Evolutionary conservation across 2,329 filamentous ascomycete species (phyloP).

Genomic region (Septoria linicola): DNA sequence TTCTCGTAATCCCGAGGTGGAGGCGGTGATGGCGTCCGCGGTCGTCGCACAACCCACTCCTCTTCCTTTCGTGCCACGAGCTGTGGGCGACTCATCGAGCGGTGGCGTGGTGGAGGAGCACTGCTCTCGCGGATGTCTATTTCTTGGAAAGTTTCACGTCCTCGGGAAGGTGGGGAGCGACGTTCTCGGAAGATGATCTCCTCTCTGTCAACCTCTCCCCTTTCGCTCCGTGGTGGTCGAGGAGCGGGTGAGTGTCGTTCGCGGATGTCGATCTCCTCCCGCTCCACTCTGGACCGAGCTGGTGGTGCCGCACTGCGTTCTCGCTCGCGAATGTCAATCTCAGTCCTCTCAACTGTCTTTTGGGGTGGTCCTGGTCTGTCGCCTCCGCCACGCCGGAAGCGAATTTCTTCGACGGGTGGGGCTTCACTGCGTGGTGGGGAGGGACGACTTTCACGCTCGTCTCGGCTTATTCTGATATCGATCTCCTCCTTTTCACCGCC

Average conservation of each 20-base stretch:
- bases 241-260: constrained; percentile 23
- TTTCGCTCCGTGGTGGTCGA: constrained; percentile 27
- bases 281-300: constrained; percentile 22
- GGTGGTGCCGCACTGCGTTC: constrained; percentile 29
- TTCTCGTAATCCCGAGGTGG: constrained; percentile 37
- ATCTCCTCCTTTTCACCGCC: constrained; percentile 36
- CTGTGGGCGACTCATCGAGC: constrained; percentile 36
- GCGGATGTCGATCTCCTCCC: constrained; percentile 42
- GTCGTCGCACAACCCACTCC: constrained; percentile 41
- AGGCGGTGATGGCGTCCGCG: constrained; percentile 37
- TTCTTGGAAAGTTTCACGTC: constrained; percentile 26
- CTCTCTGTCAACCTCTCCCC: constrained; percentile 31
- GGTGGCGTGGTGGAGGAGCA: constrained; percentile 30
- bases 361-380: constrained; percentile 29
- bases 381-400: constrained; percentile 45
- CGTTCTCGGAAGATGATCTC: constrained; percentile 41
- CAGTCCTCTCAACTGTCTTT: constrained; percentile 30
- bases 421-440: constrained; percentile 37
- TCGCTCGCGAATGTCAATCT: constrained; percentile 33
- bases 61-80: constrained; percentile 39
- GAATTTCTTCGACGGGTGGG: constrained; percentile 47
- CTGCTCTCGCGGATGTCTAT: constrained; percentile 42
- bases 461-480: constrained; percentile 37
- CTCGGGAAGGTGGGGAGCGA: constrained; percentile 29
- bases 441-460: constrained; percentile 27